Base-by-base conservation (phyloP, 1,284 basidiomycete genomes). In the Hypsizygus ulmarius region DNA sequence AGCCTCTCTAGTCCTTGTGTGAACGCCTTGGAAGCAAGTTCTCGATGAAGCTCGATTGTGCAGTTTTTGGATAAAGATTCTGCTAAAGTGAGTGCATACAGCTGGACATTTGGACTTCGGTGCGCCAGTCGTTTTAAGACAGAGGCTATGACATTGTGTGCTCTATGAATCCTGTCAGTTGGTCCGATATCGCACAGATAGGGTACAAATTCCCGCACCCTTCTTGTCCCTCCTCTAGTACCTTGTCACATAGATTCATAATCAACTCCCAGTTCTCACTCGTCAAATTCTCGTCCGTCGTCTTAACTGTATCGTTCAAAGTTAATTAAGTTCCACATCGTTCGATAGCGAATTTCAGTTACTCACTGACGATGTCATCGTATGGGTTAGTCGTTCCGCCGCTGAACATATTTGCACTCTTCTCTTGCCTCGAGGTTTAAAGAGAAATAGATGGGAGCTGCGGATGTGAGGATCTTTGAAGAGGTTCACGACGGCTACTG, bases 181-280 rank as follows among this genome's bases (percentile, higher is more conserved):
- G 36, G 37, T 37, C 33, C 47, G 45, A 45, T 33, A 39, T 46
- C 18, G 30, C 5, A 33, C 19, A 42, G 32, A 50, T 37, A 39
- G 16, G 32, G 14, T n/a, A 12, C n/a, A 28, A 42, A 29, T 16
- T 29, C 9, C 68, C 78, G 49, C 57, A 93, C 93, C 93, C 93
- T 50, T 78, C 68, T 59, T 86, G 80, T 4, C 90, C 89, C 53
- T 97, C 94, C 9, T 93, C 91, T 9, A 81, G 76, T 3, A 99
- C 93, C 71, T 97, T 97, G 72, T 99, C 97, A 64, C 94, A 97
- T n/a, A 99, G 72, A 61, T 92, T 93, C 43, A 98, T 69, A 54
- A 97, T 93, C 50, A 94, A 74, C 66, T 95, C 93, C 96, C 96
- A 99, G 67, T 97, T 92, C 72, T 97, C 96, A 50, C 80, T 78